Evolutionary conservation across 371 early-diverging fungal genomes (phyloP).

Genomic region (Mucor mucedo): DNA sequence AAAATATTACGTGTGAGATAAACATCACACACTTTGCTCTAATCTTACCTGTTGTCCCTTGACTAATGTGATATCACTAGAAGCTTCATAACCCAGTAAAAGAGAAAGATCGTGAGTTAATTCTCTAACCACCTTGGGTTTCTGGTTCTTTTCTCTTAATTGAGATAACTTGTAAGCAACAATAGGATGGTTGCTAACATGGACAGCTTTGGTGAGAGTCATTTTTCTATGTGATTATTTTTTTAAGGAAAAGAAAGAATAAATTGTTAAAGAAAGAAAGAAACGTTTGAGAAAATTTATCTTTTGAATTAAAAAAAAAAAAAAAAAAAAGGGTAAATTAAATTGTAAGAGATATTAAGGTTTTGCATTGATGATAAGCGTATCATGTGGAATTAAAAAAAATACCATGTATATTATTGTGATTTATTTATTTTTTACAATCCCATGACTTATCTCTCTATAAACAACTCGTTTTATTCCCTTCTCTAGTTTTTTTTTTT

Average conservation of each 20-base stretch:
- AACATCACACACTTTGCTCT: background rate
- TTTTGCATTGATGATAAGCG: slow-evolving; percentile 9
- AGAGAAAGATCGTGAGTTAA: slow-evolving; percentile 65
- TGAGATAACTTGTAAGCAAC: slow-evolving; percentile 72
- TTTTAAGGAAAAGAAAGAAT: slow-evolving; percentile 25
- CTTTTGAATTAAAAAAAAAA: slow-evolving; percentile 3
- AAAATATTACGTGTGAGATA: background rate
- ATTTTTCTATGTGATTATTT: slow-evolving; percentile 8
- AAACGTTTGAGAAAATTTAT: background rate
- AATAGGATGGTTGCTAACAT: slow-evolving; percentile 70
- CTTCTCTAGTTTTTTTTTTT: background rate
- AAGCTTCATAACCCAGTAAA: slow-evolving; percentile 75
- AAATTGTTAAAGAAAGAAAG: slow-evolving; percentile 13
- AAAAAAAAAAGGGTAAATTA: slow-evolving; percentile 18
- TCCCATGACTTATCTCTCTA: background rate
- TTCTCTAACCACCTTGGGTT: slow-evolving; percentile 71
- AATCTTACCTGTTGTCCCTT: slow-evolving; percentile 4
- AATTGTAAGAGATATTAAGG: slow-evolving; percentile 1
- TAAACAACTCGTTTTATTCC: background rate
- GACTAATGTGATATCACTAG: slow-evolving; percentile 45
- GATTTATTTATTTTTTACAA: background rate
- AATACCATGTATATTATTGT: background rate
- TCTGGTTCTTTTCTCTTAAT: slow-evolving; percentile 64
- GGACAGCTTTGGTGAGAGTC: slow-evolving; percentile 24
- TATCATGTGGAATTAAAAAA: background rate